A percentile compares a stretch with the other conserved stretches of the same genome.
phyloP scores from a whole-genome alignment of 2,329 filamentous ascomycete genomes.

The Chaetomiaceae sp. region DNA sequence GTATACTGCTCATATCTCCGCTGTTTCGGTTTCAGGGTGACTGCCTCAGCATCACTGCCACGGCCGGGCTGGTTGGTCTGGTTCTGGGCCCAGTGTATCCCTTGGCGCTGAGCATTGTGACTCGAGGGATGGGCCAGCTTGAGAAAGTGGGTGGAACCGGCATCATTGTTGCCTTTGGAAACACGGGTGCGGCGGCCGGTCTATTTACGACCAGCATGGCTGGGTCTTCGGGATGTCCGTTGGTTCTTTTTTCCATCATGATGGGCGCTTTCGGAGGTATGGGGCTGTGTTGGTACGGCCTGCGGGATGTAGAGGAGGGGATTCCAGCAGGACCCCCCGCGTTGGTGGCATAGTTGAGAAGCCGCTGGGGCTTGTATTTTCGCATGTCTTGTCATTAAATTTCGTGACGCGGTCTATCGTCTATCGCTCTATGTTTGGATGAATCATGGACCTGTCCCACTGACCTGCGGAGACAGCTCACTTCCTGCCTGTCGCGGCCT shows the following conservation, averaged over 20 bases:
- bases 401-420: slow-evolving; percentile 7
- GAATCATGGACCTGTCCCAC: background rate
- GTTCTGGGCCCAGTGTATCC: slow-evolving; percentile 77
- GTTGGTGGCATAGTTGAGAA: slow-evolving; percentile 3
- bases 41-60: slow-evolving; percentile 40
- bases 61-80: slow-evolving; percentile 67
- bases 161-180: slow-evolving; percentile 65
- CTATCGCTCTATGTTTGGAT: slow-evolving; percentile 7
- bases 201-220: slow-evolving; percentile 62
- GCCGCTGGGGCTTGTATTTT: background rate
- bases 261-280: slow-evolving; percentile 29
- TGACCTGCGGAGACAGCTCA: slow-evolving; percentile 3
- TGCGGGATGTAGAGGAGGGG: background rate
- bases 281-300: slow-evolving; percentile 56
- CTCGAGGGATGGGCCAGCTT: slow-evolving; percentile 29
- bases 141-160: slow-evolving; percentile 61
- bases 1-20: background rate
- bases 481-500: slow-evolving; percentile 26
- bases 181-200: slow-evolving; percentile 61
- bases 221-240: slow-evolving; percentile 58
- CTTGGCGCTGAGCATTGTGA: slow-evolving; percentile 58
- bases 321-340: no score
- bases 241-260: slow-evolving; percentile 42
- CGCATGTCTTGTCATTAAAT: background rate
- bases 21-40: slow-evolving; percentile 35